Evolutionary conservation across 352 stramenopile species (phyloP).

Genomic region (Thraustochytrium striatum): DNA sequence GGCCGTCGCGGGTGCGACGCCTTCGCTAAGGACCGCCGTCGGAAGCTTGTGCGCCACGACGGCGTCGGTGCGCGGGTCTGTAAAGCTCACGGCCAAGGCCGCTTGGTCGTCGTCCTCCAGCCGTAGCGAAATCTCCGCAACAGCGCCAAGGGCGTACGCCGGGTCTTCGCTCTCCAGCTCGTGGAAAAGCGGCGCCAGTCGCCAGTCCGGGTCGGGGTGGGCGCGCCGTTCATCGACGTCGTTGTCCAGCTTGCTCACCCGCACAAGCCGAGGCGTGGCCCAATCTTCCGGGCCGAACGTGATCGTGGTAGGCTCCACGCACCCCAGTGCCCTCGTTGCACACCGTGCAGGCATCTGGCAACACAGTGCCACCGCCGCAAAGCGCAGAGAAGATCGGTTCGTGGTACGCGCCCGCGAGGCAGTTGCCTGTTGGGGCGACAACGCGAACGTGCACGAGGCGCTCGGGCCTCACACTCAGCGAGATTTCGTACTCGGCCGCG

Average conservation of each 20-base stretch:
- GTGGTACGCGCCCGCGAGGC: not conserved
- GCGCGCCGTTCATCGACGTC: not conserved
- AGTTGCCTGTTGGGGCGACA: not conserved
- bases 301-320: not conserved
- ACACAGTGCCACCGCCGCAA: not conserved
- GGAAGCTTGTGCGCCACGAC: not conserved
- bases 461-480: not conserved
- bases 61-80: not conserved
- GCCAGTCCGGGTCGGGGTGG: not conserved
- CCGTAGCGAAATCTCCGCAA: not conserved
- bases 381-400: not conserved
- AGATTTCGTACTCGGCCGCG: not conserved
- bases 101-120: conserved; percentile 15
- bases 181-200: not conserved
- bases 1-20: too few relatives aligned
- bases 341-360: not conserved
- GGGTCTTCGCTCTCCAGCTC: not conserved
- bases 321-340: not conserved
- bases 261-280: not conserved
- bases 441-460: not conserved
- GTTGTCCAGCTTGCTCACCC: conserved; percentile 15
- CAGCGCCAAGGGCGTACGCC: not conserved
- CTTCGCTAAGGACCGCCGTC: too few relatives aligned
- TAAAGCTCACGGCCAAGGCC: not conserved
- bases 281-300: not conserved